Evolutionary conservation across 768 basidiomycete genomes (phyloP).

Genomic region (Suillus americanus): DNA sequence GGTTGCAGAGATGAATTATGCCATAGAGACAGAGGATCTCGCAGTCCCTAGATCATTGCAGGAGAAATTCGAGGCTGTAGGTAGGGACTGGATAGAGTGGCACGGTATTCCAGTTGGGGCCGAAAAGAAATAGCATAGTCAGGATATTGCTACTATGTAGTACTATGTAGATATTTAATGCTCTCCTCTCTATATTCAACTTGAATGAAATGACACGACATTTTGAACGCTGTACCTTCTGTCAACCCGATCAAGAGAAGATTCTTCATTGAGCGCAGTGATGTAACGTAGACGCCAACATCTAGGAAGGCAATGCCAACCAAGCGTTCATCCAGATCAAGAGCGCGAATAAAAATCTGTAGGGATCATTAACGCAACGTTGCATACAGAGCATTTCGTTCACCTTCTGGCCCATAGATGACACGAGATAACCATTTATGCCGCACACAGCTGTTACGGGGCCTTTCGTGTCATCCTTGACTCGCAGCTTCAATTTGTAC

Average conservation of each 20-base stretch:
- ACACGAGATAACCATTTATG: conserved; percentile 90
- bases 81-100: no score
- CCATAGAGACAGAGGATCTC: no score
- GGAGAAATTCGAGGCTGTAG: no score
- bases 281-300: conserved; percentile 91
- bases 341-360: conserved; percentile 93
- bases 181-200: no score
- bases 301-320: conserved; percentile 97
- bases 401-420: conserved; percentile 96
- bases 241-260: conserved; percentile 86
- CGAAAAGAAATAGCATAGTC: no score
- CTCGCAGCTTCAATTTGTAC: conserved; percentile 79
- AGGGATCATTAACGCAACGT: background rate
- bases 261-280: conserved; percentile 87
- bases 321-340: conserved; percentile 93
- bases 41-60: no score
- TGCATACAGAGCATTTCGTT: conserved; percentile 1
- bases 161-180: no score
- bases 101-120: no score
- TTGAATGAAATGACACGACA: no score
- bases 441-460: conserved; percentile 89
- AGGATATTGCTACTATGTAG: no score
- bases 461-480: conserved; percentile 90
- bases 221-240: no score
- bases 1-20: no score